These are phyloP conservation scores for Aspergillus latus DNA, from an alignment of 2,329 filamentous ascomycete genomes.

Conservation along the genomic window DNA sequence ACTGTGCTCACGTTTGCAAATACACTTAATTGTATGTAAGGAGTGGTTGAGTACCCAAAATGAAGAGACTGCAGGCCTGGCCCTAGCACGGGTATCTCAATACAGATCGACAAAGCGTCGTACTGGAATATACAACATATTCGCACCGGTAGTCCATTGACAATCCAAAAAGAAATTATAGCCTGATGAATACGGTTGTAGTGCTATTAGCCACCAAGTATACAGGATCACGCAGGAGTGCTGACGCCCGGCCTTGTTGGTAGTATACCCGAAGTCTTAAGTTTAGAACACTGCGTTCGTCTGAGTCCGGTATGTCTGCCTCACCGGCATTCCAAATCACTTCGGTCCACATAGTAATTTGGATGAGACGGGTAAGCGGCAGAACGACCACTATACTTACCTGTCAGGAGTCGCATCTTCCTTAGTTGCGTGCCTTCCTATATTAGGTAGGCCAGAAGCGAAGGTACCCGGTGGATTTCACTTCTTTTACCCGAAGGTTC, in stretches of 20 bases:
- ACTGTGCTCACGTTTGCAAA: background rate
- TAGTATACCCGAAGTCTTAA: background rate
- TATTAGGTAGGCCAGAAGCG: background rate
- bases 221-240: background rate
- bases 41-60: slow-evolving; percentile 4
- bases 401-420: no score
- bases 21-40: background rate
- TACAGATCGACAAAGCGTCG: background rate
- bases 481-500: background rate
- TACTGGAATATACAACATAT: no score
- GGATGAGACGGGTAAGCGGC: no score
- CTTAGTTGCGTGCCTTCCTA: no score
- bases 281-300: background rate
- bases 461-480: background rate
- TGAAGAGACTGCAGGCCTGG: background rate
- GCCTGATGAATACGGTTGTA: background rate
- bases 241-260: background rate
- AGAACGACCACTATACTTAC: no score
- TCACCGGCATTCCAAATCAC: background rate
- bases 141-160: background rate
- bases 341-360: background rate
- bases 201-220: slow-evolving; percentile 7
- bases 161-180: no score
- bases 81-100: background rate
- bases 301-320: no score